Conservation (phyloP, 108 stramenopile genomes). For the Conticribra weissflogii region DNA sequence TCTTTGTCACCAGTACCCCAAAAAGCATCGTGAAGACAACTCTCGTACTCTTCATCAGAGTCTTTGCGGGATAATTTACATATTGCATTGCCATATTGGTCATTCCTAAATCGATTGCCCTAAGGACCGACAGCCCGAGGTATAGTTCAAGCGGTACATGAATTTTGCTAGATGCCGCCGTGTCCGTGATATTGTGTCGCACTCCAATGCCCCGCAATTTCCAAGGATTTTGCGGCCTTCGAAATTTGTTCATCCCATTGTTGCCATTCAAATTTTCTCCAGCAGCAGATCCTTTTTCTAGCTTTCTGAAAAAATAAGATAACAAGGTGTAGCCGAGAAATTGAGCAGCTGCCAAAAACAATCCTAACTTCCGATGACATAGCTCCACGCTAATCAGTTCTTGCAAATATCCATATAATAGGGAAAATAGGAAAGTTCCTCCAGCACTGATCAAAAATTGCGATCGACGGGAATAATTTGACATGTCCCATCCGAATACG, state of each 20-base stretch:
- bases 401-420: constrained; percentile 89
- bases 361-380: constrained; percentile 78
- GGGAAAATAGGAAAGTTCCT: constrained; percentile 80
- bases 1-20: constrained; percentile 75
- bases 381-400: constrained; percentile 83
- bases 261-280: background rate
- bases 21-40: constrained; percentile 93
- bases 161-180: background rate
- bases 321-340: constrained; percentile 81
- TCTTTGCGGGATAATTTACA: constrained; percentile 92
- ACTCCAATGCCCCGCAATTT: constrained; percentile 43
- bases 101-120: constrained; percentile 87
- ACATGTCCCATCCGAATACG: constrained; percentile 80
- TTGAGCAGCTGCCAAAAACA: constrained; percentile 82
- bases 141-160: constrained; percentile 73
- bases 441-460: constrained; percentile 80
- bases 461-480: constrained; percentile 49
- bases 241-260: constrained; percentile 11
- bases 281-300: constrained; percentile 15
- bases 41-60: constrained; percentile 81
- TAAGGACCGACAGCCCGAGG: constrained; percentile 72
- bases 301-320: constrained; percentile 49
- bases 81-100: constrained; percentile 93
- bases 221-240: constrained; percentile 23
- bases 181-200: constrained; percentile 24